These are phyloP conservation scores for Amaranthus cruentus DNA, from an alignment of 148 eudicot genomes.

Conservation along the genomic window DNA sequence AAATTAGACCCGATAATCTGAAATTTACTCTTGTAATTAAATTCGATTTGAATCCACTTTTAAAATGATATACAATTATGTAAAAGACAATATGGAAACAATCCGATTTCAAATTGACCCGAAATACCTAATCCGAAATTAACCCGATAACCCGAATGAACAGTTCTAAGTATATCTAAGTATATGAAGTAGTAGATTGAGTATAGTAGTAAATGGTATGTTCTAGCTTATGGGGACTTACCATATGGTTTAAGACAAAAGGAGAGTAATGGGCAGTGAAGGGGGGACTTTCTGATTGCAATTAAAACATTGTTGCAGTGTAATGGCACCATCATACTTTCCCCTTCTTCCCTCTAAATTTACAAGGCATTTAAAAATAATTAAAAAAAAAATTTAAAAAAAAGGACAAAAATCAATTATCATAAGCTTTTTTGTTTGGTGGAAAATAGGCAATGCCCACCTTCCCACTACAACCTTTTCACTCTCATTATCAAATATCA, in stretches of 20 bases:
- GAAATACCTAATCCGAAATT: no score
- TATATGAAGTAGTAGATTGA: no score
- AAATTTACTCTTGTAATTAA: no score
- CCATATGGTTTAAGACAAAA: constrained; percentile 17
- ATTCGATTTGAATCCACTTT: no score
- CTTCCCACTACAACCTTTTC: neutral
- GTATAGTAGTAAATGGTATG: neutral
- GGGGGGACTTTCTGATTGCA: neutral
- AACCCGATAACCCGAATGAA: no score
- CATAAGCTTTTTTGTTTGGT: neutral
- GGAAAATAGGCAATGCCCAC: constrained; percentile 12
- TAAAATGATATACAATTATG: no score
- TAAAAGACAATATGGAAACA: no score
- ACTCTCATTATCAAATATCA: constrained; percentile 16
- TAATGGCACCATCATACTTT: neutral
- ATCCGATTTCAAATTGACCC: no score
- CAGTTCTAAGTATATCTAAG: no score
- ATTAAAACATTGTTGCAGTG: constrained; percentile 2
- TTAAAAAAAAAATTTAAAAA: neutral
- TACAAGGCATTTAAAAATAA: no score
- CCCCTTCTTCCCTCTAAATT: neutral
- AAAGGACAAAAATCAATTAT: neutral
- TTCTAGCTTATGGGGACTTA: neutral
- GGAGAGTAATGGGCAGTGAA: neutral
- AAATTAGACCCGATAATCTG: no score